Base-by-base conservation (phyloP, 2,329 filamentous ascomycete genomes). In the Botryotinia calthae region DNA sequence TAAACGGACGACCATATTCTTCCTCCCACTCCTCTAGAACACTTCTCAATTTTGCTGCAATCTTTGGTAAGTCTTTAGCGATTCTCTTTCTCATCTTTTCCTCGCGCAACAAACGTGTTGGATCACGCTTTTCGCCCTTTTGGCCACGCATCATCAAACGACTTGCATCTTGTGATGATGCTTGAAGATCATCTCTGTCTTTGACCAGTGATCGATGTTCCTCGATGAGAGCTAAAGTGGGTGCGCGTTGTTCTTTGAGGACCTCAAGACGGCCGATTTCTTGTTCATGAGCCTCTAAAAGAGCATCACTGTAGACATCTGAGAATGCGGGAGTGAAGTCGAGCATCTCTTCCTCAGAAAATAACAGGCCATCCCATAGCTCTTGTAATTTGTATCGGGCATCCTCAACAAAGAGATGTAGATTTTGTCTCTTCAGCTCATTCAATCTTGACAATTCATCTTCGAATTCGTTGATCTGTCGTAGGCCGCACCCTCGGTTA, bases 51-150 rank as follows among this genome's bases (percentile, higher is more conserved):
- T 98, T 94, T 0, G 87, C 87, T 73, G 95, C 91, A 61, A 99
- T 87, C 84, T 97, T 98, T 72, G 96, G 96, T 44, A 99, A 85
- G 80, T 99, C 96, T 82, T 98, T 99, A 40, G 95, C 88, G 75
- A 99, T 98, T 73, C 95, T 89, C 88, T 99, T 99, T 74, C 96
- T 90, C 93, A 97, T 97, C 87, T 98, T 99, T 84, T 99, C 96
- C 81, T 99, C 96, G 44, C 96, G 89, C 70, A 99, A 86, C 25
- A 99, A 87, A 83, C 97, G 96, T 68, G 94, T 95, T 4, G 96
- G 96, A 80, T 99, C 96, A 75, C 97, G 93, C 82, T 91, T 93
- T 84, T 98, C 95, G 71, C 95, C 95, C 84, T 97, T 97, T 77
- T 94, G 91, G 3, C 95, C 95, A 74, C 95, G 94, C 78, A 90